Evolutionary conservation across 768 basidiomycete genomes (phyloP), one percentile per base, ranked within the genome.

Genomic region (Pleurotus ostreatus): DNA sequence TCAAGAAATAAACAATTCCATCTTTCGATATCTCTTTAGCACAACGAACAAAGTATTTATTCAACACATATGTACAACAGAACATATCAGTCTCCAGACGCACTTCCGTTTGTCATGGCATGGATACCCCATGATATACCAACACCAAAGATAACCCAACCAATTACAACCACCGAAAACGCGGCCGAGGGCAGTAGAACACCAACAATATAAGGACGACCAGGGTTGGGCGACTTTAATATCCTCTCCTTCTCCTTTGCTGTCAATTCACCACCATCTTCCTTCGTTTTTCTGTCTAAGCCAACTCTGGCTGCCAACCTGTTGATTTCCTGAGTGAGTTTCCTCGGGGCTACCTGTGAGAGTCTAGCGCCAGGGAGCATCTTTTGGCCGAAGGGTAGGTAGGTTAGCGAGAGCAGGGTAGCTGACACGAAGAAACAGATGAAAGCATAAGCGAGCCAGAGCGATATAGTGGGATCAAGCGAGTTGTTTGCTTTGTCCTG

Each of bases 121-220:
- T 76, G 74, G 43, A 75, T 73, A 13, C 74, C 75, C 75, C 74
- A 76, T 6, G 57, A 61, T n/a, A 76, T 68, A 39, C 73, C 74
- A 46, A 76, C 47, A 7, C 72, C 75, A 59, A 76, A 76, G 64
- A 76, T 69, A 43, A 74, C 63, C 74, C 75, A 76, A 16, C 69
- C 74, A 44, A 74, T 61, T 44, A 74, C 30, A 40, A 76, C 66
- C 44, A 74, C 58, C 12, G 60, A 66, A 4, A 66, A 34, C 4
- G 66, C 62, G 2, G 56, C 58, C 12, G 53, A 56, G 20, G 67
- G 48, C 51, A 64, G 66, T 8, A 58, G 55, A 67, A 65, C 65
- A 44, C 66, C 40, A 20, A 57, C 34, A 18, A 37, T 20, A 15
- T 16, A 20, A 34, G 34, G 15, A 20, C 25, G 41, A 16, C 39